Evolutionary conservation across 805 yeast genomes (phyloP).

Genomic region (Kodamaea sagamina): DNA sequence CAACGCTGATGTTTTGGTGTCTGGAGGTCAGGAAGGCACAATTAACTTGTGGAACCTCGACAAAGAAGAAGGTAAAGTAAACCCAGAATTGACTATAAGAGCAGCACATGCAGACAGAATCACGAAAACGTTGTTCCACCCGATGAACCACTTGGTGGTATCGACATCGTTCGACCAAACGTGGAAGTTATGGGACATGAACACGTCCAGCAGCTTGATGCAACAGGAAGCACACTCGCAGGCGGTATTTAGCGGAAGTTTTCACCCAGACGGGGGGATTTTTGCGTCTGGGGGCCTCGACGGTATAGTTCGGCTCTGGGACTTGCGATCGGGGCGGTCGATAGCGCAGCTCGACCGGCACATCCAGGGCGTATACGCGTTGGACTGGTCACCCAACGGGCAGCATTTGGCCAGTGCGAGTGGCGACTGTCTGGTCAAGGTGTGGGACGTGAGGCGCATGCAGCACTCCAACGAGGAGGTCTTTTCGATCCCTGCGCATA

Average conservation of each 20-base stretch:
- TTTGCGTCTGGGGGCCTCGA: slow-evolving; percentile 79
- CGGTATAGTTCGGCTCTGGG: slow-evolving; percentile 78
- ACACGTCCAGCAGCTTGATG: slow-evolving; percentile 43
- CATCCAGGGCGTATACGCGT: slow-evolving; percentile 64
- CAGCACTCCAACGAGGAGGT: slow-evolving; percentile 34
- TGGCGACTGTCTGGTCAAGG: slow-evolving; percentile 74
- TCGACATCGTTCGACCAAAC: slow-evolving; percentile 82
- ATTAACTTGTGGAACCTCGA: slow-evolving; percentile 32
- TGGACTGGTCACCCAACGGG: slow-evolving; percentile 79
- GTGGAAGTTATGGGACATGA: slow-evolving; percentile 86
- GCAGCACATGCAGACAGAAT: slow-evolving; percentile 53
- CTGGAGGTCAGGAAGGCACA: slow-evolving; percentile 44
- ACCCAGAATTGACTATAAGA: neutral
- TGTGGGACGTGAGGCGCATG: slow-evolving; percentile 78
- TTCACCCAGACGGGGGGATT: slow-evolving; percentile 79
- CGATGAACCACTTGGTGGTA: slow-evolving; percentile 54
- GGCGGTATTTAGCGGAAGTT: slow-evolving; percentile 60
- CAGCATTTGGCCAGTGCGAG: slow-evolving; percentile 78
- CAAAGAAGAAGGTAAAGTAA: neutral
- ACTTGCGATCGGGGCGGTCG: slow-evolving; percentile 72
- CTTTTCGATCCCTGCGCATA: slow-evolving; percentile 71
- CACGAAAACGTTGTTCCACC: slow-evolving; percentile 64
- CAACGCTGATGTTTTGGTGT: slow-evolving; percentile 21
- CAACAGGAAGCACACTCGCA: slow-evolving; percentile 86
- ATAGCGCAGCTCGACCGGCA: slow-evolving; percentile 66